Percentiles rank a stretch among this genome's conserved stretches.
phyloP scores from a whole-genome alignment of 2,329 filamentous ascomycete genomes.

The Piedraia hortae region DNA sequence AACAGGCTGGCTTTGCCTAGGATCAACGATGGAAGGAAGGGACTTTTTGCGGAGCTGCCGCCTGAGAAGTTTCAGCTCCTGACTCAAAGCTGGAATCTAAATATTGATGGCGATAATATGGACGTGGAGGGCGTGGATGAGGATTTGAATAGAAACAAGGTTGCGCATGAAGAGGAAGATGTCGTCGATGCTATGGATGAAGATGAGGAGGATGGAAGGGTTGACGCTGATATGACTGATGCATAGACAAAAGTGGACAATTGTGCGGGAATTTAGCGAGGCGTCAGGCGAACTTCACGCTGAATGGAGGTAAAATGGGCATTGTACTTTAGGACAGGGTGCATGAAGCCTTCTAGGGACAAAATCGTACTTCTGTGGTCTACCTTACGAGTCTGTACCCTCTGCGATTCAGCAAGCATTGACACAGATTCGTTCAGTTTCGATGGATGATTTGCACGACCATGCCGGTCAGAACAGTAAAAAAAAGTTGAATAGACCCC shows the following conservation, averaged over 20 bases:
- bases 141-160: constrained; percentile 27
- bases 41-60: constrained; percentile 29
- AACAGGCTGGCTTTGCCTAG: constrained; percentile 35
- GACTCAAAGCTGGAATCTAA: constrained; percentile 36
- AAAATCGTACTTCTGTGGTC: no score
- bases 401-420: no score
- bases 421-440: no score
- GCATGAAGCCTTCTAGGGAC: no score
- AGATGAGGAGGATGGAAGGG: constrained; percentile 12
- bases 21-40: constrained; percentile 17
- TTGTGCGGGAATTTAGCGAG: neutral
- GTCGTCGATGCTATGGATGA: constrained; percentile 18
- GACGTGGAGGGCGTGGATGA: constrained; percentile 28
- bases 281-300: neutral
- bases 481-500: no score
- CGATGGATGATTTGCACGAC: no score
- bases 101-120: constrained; percentile 31
- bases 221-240: constrained; percentile 14
- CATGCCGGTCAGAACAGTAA: no score
- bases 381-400: no score
- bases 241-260: constrained; percentile 5
- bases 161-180: constrained; percentile 12
- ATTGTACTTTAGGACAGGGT: constrained; percentile 1
- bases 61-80: no score
- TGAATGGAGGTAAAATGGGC: neutral